Evolutionary conservation across 192 early-diverging fungal species (phyloP), one percentile per base, ranked within the genome.

Genomic region (Mortierella alpina): DNA sequence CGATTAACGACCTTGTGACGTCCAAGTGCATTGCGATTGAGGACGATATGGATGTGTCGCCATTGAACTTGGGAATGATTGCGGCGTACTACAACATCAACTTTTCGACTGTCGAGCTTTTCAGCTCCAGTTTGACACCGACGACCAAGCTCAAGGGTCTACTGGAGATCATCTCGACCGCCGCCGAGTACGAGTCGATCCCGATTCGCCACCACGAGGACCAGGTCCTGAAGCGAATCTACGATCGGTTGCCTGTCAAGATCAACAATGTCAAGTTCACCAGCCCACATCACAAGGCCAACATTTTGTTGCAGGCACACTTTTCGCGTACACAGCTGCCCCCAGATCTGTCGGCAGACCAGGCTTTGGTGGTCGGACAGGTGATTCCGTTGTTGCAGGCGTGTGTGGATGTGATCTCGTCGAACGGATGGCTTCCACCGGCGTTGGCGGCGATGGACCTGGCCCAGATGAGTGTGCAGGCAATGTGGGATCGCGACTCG

Each of bases 71-170:
- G 82, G 97, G 97, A 60, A 97, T 98, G 95, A 97, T 99, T 83
- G 93, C 98, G 0, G 95, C 97, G 7, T 98, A 96, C 85, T 99
- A 99, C 84, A 94, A 97, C 85, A 94, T 99, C 82, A 93, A 93
- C 78, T 97, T 97, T 75, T 84, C 91, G 41, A 99, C 97, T 0
- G 92, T 99, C 22, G 96, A 99, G 72, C 91, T 95, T 86, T 97
- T 99, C 83, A 91, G 93, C 51, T 86, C 95, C 76, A 95, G 94
- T 62, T 85, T 99, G 64, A 92, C 90, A 22, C 87, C 88, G 12
- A 93, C 91, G 41, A 99, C 97, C 31, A 97, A 95, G 75, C 82
- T 99, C 53, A 90, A 91, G 39, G 96, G 95, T 51, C 85, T 99
- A 22, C 83, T 99, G 64, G 97, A 99, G 54, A 98, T 99, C 82